Percentiles rank a stretch among this genome's conserved stretches.
Conservation (phyloP, 352 stramenopile species). For the Phytophthora idaei region DNA sequence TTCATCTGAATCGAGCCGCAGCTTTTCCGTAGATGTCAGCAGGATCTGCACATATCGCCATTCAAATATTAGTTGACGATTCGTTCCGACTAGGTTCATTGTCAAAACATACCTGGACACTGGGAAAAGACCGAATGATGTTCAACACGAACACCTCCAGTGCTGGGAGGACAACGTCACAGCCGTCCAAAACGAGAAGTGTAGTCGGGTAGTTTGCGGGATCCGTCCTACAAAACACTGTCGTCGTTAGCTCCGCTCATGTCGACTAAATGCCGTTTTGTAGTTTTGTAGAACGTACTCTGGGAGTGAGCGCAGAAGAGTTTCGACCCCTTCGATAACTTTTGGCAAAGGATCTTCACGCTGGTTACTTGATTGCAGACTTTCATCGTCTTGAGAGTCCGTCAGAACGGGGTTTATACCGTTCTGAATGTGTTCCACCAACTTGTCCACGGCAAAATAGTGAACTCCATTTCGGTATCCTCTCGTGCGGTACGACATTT, state of each 20-base stretch:
- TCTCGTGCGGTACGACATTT: constrained; percentile 43
- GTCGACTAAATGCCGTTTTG: background rate
- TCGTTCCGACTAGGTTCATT: background rate
- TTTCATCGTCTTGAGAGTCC: constrained; percentile 17
- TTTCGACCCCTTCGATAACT: constrained; percentile 37
- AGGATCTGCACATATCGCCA: constrained; percentile 32
- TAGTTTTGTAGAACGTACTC: constrained; percentile 32
- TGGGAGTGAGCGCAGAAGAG: constrained; percentile 39
- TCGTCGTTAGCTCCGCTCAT: constrained; percentile 3
- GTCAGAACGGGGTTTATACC: constrained; percentile 6
- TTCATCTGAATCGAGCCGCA: constrained; percentile 29
- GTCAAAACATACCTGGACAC: constrained; percentile 44
- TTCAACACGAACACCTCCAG: constrained; percentile 53
- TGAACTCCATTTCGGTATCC: constrained; percentile 62
- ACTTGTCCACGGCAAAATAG: constrained; percentile 56
- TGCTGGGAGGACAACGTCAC: constrained; percentile 48
- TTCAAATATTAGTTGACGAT: background rate
- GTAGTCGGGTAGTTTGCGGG: constrained; percentile 24
- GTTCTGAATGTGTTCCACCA: constrained; percentile 39
- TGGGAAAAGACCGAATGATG: constrained; percentile 42
- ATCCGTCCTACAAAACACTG: constrained; percentile 22
- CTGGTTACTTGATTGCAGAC: constrained; percentile 10
- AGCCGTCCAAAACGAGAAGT: constrained; percentile 71
- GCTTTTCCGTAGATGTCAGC: constrained; percentile 39
- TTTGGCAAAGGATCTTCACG: constrained; percentile 35